phyloP scores from a whole-genome alignment of 106 monocot species.

The Dendrobium catenatum region DNA sequence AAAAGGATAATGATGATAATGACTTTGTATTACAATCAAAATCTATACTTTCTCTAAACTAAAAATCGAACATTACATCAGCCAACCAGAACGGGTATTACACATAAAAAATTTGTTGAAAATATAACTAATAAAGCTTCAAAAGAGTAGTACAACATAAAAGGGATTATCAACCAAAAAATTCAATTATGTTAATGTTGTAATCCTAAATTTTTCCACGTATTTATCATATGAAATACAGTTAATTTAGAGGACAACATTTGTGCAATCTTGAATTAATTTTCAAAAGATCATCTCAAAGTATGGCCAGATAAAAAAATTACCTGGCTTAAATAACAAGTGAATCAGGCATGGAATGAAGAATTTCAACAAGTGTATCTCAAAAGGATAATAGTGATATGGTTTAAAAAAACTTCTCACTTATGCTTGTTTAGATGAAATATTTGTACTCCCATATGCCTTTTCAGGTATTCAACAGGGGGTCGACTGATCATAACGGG shows the following conservation, averaged over 20 bases:
- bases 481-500: too few species aligned
- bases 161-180: background rate
- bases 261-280: conserved; percentile 1
- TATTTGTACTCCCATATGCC: too few species aligned
- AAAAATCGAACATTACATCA: background rate
- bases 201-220: background rate
- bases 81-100: background rate
- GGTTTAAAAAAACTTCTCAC: too few species aligned
- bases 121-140: background rate
- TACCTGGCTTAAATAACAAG: background rate
- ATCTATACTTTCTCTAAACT: background rate
- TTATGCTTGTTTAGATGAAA: too few species aligned
- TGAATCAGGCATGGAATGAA: background rate
- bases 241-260: background rate
- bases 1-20: background rate
- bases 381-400: too few species aligned
- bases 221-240: background rate
- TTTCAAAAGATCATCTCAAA: background rate
- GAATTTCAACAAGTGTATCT: too few species aligned
- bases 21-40: background rate
- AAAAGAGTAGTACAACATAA: background rate
- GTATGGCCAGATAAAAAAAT: background rate
- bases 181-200: background rate
- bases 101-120: background rate
- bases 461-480: too few species aligned